A percentile compares a stretch with the other conserved stretches of the same genome.
Evolutionary conservation across 2,329 filamentous ascomycete species (phyloP).

Genomic region (Pestalotiopsis sp.): DNA sequence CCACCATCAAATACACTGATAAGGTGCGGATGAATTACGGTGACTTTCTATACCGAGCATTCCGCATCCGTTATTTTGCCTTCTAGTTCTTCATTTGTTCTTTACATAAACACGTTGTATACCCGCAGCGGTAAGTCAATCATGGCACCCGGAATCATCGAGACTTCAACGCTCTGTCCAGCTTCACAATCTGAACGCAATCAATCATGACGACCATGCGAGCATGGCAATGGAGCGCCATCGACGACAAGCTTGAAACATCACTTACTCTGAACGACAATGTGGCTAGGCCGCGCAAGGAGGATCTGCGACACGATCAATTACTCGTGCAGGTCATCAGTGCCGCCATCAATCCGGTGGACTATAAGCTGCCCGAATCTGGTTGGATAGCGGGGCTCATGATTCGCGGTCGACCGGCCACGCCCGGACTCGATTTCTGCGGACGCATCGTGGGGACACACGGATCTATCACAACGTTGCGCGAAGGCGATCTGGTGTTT

Average conservation of each 20-base stretch:
- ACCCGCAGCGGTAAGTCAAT: neutral
- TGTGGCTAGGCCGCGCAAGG: neutral
- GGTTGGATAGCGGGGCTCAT: constrained; percentile 40
- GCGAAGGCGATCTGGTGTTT: constrained; percentile 45
- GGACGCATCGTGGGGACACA: constrained; percentile 37
- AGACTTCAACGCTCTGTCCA: neutral
- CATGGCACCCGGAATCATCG: neutral
- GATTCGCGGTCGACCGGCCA: constrained; percentile 40
- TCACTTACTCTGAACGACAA: neutral
- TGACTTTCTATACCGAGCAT: neutral
- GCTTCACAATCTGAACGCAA: neutral
- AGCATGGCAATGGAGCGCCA: neutral
- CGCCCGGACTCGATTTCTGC: constrained; percentile 54
- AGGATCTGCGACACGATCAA: constrained; percentile 30
- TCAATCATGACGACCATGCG: neutral
- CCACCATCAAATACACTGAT: neutral
- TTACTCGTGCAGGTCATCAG: constrained; percentile 57
- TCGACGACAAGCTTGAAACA: neutral
- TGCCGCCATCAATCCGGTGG: constrained; percentile 61
- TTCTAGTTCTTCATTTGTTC: too few species aligned
- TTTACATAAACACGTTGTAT: neutral
- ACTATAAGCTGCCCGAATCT: constrained; percentile 63
- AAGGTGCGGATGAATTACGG: neutral
- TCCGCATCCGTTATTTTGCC: neutral
- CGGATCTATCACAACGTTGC: constrained; percentile 28